phyloP scores from a whole-genome alignment of 352 stramenopile genomes.

The Pythium pyrilobum region DNA sequence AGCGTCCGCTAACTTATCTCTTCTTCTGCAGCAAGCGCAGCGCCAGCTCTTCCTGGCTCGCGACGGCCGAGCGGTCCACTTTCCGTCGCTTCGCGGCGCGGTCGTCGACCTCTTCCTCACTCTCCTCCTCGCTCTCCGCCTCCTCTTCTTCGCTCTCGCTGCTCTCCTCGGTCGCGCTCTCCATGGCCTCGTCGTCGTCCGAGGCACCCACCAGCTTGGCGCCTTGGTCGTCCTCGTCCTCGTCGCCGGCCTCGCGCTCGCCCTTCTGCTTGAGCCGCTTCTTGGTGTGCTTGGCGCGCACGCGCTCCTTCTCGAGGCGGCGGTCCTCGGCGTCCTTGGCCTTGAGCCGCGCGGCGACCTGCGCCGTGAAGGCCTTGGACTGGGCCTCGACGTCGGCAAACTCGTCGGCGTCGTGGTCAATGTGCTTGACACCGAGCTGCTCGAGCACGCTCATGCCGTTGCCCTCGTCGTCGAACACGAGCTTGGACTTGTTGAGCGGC shows the following conservation, averaged over 20 bases:
- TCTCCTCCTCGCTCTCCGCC: conserved; percentile 26
- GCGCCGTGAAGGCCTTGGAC: conserved; percentile 50
- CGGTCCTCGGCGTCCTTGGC: conserved; percentile 80
- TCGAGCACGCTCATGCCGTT: conserved; percentile 68
- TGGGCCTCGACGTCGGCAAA: conserved; percentile 69
- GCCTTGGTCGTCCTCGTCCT: conserved; percentile 29
- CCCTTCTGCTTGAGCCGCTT: conserved; percentile 82
- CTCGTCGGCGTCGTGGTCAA: conserved; percentile 19
- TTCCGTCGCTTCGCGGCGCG: conserved; percentile 25
- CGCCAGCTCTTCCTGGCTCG: conserved; percentile 75
- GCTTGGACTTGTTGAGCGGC: conserved; percentile 65
- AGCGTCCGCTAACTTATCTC: conserved; percentile 7
- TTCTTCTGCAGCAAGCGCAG: conserved; percentile 71
- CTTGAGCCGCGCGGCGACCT: conserved; percentile 63
- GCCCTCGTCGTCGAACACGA: conserved; percentile 95
- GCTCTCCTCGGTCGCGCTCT: conserved; percentile 27
- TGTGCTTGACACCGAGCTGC: conserved; percentile 41
- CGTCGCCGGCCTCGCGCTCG: conserved; percentile 27
- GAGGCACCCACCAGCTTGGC: conserved; percentile 26
- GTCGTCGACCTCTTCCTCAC: conserved; percentile 15
- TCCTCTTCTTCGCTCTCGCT: conserved; percentile 8
- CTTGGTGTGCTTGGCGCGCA: conserved; percentile 88
- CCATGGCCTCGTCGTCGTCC: conserved; percentile 23
- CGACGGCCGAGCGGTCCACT: conserved; percentile 41
- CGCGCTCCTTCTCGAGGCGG: conserved; percentile 77